Conservation (phyloP, 208 protist species). For the Leishmania amazonensis region DNA sequence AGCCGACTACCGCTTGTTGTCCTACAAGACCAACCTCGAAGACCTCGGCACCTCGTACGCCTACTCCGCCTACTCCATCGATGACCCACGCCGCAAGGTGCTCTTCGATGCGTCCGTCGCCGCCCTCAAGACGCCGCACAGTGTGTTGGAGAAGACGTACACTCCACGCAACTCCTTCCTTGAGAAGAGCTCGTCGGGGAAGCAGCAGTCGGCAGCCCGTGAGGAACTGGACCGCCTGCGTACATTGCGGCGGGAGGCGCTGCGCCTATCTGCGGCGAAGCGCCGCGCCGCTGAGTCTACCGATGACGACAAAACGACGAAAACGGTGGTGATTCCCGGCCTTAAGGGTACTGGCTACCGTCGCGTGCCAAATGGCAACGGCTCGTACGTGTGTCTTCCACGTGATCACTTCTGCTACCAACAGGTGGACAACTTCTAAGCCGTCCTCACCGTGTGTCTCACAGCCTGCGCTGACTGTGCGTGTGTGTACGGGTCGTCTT, state of each 20-base stretch:
- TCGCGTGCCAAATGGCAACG: constrained; percentile 39
- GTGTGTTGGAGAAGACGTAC: constrained; percentile 61
- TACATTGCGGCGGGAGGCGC: constrained; percentile 38
- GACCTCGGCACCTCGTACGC: constrained; percentile 67
- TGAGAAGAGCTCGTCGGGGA: constrained; percentile 3
- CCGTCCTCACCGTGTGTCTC: constrained; percentile 19
- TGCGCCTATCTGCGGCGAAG: constrained; percentile 21
- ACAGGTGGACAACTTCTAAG: constrained; percentile 54
- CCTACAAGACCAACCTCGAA: constrained; percentile 60
- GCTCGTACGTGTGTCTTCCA: constrained; percentile 73
- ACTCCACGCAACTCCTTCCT: constrained; percentile 36
- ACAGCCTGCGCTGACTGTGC: constrained; percentile 1
- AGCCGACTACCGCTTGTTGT: constrained; percentile 54
- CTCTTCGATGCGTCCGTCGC: constrained; percentile 56
- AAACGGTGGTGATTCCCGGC: constrained; percentile 50
- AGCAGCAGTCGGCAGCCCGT: constrained; percentile 8
- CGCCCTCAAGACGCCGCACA: constrained; percentile 47
- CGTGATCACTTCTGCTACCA: constrained; percentile 73
- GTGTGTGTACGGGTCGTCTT: background rate
- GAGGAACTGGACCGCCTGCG: constrained; percentile 69
- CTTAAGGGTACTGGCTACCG: constrained; percentile 60
- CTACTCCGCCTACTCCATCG: constrained; percentile 67
- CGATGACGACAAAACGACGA: constrained; percentile 1
- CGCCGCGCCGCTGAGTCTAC: constrained; percentile 4
- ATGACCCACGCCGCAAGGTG: constrained; percentile 63